Conservation (phyloP, 2,329 filamentous ascomycete genomes). For the Piedraia hortae region DNA sequence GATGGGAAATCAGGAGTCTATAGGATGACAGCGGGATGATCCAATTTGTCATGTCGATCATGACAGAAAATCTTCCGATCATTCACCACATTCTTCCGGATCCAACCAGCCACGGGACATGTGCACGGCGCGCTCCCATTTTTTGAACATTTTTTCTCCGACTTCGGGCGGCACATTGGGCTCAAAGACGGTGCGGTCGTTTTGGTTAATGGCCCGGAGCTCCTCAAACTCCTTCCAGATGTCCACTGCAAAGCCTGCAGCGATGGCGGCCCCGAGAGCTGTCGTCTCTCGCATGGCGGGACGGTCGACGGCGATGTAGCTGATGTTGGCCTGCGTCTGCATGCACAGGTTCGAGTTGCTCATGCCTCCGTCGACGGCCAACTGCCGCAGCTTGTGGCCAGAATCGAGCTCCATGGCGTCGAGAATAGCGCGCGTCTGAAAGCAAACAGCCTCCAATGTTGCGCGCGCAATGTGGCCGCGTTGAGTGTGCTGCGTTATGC, state of each 20-base stretch:
- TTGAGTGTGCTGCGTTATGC: conserved; percentile 37
- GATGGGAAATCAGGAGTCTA: background rate
- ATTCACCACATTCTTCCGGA: conserved; percentile 7
- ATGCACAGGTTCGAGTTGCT: conserved; percentile 72
- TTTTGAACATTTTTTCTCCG: conserved; percentile 34
- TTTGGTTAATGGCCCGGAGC: conserved; percentile 42
- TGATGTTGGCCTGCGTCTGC: conserved; percentile 73
- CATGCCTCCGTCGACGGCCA: conserved; percentile 74
- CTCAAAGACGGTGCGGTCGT: conserved; percentile 40
- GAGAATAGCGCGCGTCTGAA: conserved; percentile 74
- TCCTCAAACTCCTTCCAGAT: conserved; percentile 55
- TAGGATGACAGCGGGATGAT: background rate
- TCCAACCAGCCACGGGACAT: conserved; percentile 49
- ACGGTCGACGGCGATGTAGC: conserved; percentile 56
- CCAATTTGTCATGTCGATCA: background rate
- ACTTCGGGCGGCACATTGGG: conserved; percentile 31
- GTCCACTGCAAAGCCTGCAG: conserved; percentile 57
- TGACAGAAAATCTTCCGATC: background rate
- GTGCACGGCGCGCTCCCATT: conserved; percentile 46
- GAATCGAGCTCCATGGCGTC: conserved; percentile 79
- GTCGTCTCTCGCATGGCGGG: conserved; percentile 80
- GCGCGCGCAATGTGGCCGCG: conserved; percentile 68
- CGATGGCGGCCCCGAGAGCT: conserved; percentile 64
- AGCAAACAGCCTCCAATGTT: conserved; percentile 73
- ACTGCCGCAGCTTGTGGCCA: conserved; percentile 40